A percentile compares a stretch with the other conserved stretches of the same genome.
Evolutionary conservation across 441 rosid genomes (phyloP).

Genomic region (Gossypium davidsonii): DNA sequence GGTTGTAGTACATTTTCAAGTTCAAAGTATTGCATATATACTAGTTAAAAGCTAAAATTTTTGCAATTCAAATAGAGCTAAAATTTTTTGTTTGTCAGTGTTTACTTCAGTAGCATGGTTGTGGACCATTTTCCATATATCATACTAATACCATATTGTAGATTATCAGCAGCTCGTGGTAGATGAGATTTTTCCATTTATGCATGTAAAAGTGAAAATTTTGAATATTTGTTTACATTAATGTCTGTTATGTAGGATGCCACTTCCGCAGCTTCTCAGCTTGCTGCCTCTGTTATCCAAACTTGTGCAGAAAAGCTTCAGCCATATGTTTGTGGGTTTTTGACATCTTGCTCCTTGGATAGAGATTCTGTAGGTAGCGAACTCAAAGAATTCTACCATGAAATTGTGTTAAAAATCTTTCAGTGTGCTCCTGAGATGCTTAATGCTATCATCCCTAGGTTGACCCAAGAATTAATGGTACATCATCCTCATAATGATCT

Average conservation of each 20-base stretch:
- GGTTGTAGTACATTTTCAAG: not conserved
- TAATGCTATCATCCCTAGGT: conserved; percentile 59
- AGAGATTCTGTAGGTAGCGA: conserved; percentile 60
- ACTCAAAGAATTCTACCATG: conserved; percentile 78
- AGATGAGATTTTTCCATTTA: not conserved
- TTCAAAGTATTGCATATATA: conserved; percentile 7
- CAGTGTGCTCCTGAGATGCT: conserved; percentile 78
- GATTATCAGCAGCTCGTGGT: not conserved
- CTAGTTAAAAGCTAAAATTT: too few relatives aligned
- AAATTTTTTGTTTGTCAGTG: not conserved
- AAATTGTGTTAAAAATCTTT: conserved; percentile 64
- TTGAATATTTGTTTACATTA: not conserved
- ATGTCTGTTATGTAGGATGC: conserved; percentile 33
- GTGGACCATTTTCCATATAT: not conserved
- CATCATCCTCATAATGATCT: conserved; percentile 10
- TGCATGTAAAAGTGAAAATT: not conserved
- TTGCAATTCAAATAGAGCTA: not conserved
- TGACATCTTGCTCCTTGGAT: conserved; percentile 67
- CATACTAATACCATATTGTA: not conserved
- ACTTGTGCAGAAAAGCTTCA: conserved; percentile 57
- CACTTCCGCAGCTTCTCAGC: conserved; percentile 51
- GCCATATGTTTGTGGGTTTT: conserved; percentile 68
- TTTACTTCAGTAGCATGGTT: not conserved
- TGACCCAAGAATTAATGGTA: conserved; percentile 83
- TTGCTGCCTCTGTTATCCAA: conserved; percentile 74